Conservation (phyloP, 2,329 filamentous ascomycete species). For the Ophiostoma angusticollis region DNA sequence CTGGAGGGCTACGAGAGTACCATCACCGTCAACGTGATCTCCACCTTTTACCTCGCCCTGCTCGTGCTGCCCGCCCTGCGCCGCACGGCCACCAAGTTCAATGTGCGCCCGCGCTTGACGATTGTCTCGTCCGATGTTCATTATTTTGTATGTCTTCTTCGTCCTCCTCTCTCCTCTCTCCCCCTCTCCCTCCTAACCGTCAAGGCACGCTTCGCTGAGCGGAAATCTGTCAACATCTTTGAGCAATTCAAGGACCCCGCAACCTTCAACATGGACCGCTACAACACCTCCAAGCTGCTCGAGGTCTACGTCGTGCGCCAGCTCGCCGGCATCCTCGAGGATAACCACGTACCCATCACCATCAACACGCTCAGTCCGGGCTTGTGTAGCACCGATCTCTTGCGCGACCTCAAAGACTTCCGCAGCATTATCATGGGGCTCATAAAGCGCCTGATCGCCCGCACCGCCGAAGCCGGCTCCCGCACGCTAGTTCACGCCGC, state of each 20-base stretch:
- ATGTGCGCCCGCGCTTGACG: conserved; percentile 23
- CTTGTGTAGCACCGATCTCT: conserved; percentile 28
- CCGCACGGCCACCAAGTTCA: conserved; percentile 21
- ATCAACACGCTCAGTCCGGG: conserved; percentile 29
- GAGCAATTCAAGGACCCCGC: conserved; percentile 20
- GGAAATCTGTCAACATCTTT: conserved; percentile 20
- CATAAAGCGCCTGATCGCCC: conserved; percentile 19
- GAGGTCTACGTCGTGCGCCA: conserved; percentile 20
- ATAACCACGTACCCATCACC: conserved; percentile 21
- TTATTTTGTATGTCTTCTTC: conserved; percentile 15
- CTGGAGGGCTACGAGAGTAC: conserved; percentile 27
- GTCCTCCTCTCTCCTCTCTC: background rate
- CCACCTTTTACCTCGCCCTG: conserved; percentile 31
- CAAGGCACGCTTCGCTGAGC: conserved; percentile 24
- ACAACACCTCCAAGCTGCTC: conserved; percentile 24
- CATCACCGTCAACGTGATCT: conserved; percentile 34
- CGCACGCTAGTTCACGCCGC: conserved; percentile 27
- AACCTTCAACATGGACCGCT: conserved; percentile 20
- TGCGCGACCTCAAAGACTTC: conserved; percentile 22
- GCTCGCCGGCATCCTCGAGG: conserved; percentile 23
- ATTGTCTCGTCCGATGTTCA: conserved; percentile 29
- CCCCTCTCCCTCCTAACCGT: too few species aligned
- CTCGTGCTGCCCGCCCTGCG: conserved; percentile 30
- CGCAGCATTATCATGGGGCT: conserved; percentile 12
- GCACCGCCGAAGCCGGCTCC: conserved; percentile 27